Evolutionary conservation across 140 eudicot genomes (phyloP).

Genomic region (Stevia rebaudiana): DNA sequence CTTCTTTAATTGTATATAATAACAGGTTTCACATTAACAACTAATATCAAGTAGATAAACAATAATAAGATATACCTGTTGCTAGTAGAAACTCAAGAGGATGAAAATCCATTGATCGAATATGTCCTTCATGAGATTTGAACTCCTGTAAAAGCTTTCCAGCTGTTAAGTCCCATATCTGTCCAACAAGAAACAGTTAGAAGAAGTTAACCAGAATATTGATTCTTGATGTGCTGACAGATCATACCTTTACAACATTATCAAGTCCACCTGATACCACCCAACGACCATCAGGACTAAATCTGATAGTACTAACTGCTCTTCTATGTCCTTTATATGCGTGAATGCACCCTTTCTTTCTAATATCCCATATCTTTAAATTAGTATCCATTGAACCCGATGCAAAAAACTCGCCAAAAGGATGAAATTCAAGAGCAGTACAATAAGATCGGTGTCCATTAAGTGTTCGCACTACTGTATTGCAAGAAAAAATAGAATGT

Average conservation of each 20-base stretch:
- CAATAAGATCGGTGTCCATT: constrained; percentile 91
- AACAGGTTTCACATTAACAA: constrained; percentile 1
- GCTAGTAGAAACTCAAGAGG: constrained; percentile 89
- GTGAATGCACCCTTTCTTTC: constrained; percentile 96
- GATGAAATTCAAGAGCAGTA: constrained; percentile 85
- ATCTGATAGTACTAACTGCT: constrained; percentile 77
- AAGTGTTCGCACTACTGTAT: constrained; percentile 83
- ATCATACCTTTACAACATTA: constrained; percentile 77
- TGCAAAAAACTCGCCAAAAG: constrained; percentile 97
- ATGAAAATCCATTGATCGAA: constrained; percentile 82
- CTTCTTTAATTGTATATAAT: background rate
- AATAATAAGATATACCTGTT: constrained; percentile 43
- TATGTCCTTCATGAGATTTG: constrained; percentile 83
- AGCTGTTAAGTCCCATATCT: constrained; percentile 98
- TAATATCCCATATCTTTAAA: constrained; percentile 85
- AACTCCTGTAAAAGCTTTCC: constrained; percentile 96
- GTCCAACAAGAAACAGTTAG: constrained; percentile 21
- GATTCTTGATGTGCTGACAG: constrained; percentile 17
- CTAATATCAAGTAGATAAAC: background rate
- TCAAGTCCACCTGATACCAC: constrained; percentile 96
- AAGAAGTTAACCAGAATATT: background rate
- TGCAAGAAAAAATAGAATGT: constrained; percentile 22
- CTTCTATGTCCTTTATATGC: constrained; percentile 86
- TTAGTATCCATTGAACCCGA: constrained; percentile 98
- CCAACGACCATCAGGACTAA: constrained; percentile 98